phyloP scores from a whole-genome alignment of 225 moss, liverwort and hornwort species.

The Climacium dendroides region DNA sequence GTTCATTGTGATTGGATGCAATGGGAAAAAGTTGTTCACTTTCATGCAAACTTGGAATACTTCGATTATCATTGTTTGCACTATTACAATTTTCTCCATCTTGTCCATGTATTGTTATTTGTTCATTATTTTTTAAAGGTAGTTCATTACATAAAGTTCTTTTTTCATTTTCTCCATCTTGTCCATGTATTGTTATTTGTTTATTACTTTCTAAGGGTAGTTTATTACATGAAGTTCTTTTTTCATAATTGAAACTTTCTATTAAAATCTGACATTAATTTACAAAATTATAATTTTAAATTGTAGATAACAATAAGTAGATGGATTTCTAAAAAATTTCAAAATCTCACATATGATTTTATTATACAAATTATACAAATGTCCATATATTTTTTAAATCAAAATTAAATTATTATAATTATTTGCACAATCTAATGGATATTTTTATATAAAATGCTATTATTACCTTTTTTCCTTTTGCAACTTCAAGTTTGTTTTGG shows the following conservation, averaged over 20 bases:
- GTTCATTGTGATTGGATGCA: neutral
- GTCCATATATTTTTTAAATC: too few species aligned
- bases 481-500: neutral
- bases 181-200: neutral
- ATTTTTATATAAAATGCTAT: neutral
- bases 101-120: neutral
- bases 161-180: neutral
- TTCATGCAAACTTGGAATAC: neutral
- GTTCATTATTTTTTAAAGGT: neutral
- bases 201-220: neutral
- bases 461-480: neutral
- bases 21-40: neutral
- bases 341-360: neutral
- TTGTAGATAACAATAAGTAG: accelerated
- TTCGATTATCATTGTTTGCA: neutral
- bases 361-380: neutral
- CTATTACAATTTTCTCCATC: neutral
- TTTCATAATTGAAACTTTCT: neutral
- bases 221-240: neutral
- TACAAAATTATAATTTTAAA: neutral
- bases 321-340: too few species aligned
- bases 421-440: neutral
- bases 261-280: neutral
- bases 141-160: neutral
- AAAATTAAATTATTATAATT: too few species aligned